Percentiles rank a stretch among this genome's conserved stretches.
Evolutionary conservation across 129 eudicot genomes (phyloP).

Genomic region (Ambrosia trifida): DNA sequence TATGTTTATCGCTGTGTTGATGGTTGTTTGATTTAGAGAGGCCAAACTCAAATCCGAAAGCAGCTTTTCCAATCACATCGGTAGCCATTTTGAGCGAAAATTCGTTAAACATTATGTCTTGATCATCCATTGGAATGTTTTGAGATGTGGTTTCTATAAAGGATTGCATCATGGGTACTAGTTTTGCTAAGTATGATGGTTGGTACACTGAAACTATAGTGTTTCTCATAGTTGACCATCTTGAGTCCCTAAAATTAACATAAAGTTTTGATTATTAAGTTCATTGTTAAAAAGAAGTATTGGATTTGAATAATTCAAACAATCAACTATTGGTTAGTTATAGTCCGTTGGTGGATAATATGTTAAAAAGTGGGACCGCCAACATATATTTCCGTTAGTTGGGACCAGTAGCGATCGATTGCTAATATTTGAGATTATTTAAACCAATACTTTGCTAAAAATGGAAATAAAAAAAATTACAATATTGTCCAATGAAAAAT

Average conservation of each 20-base stretch:
- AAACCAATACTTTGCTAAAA: not conserved
- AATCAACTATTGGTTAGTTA: too few relatives aligned
- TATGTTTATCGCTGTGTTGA: constrained; percentile 40
- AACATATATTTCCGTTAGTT: too few relatives aligned
- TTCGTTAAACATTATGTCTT: constrained; percentile 57
- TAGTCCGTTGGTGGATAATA: too few relatives aligned
- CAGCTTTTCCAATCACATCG: constrained; percentile 87
- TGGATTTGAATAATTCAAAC: too few relatives aligned
- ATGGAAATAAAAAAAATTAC: not conserved
- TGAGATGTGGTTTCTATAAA: constrained; percentile 54
- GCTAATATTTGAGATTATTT: too few relatives aligned
- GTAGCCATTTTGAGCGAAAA: constrained; percentile 77
- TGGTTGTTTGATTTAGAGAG: constrained; percentile 52
- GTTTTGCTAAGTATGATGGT: constrained; percentile 82
- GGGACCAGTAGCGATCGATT: too few relatives aligned
- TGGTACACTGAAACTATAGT: constrained; percentile 89
- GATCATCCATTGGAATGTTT: constrained; percentile 38
- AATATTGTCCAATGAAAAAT: not conserved
- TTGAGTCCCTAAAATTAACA: constrained; percentile 62
- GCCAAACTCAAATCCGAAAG: constrained; percentile 89
- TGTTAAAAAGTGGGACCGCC: too few relatives aligned
- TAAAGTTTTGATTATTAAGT: not conserved
- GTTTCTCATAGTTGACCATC: constrained; percentile 96
- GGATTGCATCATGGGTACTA: constrained; percentile 83
- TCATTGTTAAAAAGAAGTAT: not conserved